Evolutionary conservation across 2,329 filamentous ascomycete genomes (phyloP).

Genomic region (Fusarium verticillioides): DNA sequence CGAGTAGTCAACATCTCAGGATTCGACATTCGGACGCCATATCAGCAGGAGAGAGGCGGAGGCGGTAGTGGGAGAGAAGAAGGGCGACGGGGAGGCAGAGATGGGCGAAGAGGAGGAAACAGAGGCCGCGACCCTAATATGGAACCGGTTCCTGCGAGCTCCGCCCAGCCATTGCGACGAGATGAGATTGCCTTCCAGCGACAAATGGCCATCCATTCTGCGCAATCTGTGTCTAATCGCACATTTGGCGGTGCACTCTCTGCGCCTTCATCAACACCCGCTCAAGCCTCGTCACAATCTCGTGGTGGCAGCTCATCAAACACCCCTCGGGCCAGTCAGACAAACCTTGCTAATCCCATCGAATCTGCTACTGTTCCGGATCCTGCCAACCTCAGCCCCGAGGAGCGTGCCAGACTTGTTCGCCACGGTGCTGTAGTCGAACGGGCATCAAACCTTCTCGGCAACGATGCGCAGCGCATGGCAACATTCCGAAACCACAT

Average conservation of each 20-base stretch:
- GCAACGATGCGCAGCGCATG: slow-evolving; percentile 80
- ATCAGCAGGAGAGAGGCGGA: slow-evolving; percentile 67
- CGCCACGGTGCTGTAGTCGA: slow-evolving; percentile 88
- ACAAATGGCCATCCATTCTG: slow-evolving; percentile 89
- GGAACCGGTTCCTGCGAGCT: slow-evolving; percentile 79
- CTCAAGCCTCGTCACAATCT: slow-evolving; percentile 40
- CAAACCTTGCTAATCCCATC: slow-evolving; percentile 51
- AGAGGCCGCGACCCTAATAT: slow-evolving; percentile 88
- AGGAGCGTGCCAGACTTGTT: slow-evolving; percentile 82
- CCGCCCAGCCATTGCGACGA: slow-evolving; percentile 81
- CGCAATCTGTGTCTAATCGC: slow-evolving; percentile 81
- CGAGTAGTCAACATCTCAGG: slow-evolving; percentile 86
- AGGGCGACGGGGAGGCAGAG: slow-evolving; percentile 63
- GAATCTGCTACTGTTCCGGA: slow-evolving; percentile 63
- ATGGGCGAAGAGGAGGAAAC: slow-evolving; percentile 57
- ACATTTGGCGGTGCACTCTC: slow-evolving; percentile 89
- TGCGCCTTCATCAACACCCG: slow-evolving; percentile 42
- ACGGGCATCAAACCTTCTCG: slow-evolving; percentile 82
- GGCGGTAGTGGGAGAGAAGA: slow-evolving; percentile 55
- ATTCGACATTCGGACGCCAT: slow-evolving; percentile 82
- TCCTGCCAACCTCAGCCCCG: slow-evolving; percentile 68
- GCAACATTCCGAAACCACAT: slow-evolving; percentile 81
- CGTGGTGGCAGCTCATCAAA: slow-evolving; percentile 37
- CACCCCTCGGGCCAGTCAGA: slow-evolving; percentile 40
- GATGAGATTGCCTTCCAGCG: slow-evolving; percentile 93